A percentile compares a stretch with the other conserved stretches of the same genome.
Evolutionary conservation across 1,284 basidiomycete genomes (phyloP).

Genomic region (Sanghuangporus baumii): DNA sequence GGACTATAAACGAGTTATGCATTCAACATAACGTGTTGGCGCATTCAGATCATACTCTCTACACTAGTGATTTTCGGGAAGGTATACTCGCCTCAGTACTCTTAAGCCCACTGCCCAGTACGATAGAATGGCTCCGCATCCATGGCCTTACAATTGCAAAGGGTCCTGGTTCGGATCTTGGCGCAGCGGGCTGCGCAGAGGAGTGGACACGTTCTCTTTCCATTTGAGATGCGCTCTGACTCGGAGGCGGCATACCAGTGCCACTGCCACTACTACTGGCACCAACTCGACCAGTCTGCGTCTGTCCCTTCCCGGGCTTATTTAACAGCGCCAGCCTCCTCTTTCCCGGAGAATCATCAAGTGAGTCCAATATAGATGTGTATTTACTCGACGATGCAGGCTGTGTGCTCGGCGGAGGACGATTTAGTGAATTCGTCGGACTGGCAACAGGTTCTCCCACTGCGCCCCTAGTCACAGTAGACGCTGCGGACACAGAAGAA

Average conservation of each 20-base stretch:
- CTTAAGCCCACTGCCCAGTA: too few relatives aligned
- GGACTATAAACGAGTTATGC: not conserved
- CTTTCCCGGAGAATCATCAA: not conserved
- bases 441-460: not conserved
- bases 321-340: not conserved
- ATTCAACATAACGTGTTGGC: not conserved
- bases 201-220: not conserved
- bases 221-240: not conserved
- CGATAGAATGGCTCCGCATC: too few relatives aligned
- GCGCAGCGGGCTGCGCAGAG: not conserved
- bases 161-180: not conserved
- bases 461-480: not conserved
- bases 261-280: not conserved
- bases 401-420: not conserved
- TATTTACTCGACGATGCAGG: not conserved
- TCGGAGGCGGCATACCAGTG: not conserved
- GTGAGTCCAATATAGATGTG: too few relatives aligned
- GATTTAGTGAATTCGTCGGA: not conserved
- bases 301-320: not conserved
- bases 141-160: too few relatives aligned
- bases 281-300: not conserved
- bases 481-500: not conserved
- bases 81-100: too few relatives aligned
- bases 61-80: too few relatives aligned
- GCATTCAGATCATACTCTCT: not conserved